These are phyloP conservation scores for Ruellia speciosa DNA, from an alignment of 305 asterid genomes.

Conservation along the genomic window DNA sequence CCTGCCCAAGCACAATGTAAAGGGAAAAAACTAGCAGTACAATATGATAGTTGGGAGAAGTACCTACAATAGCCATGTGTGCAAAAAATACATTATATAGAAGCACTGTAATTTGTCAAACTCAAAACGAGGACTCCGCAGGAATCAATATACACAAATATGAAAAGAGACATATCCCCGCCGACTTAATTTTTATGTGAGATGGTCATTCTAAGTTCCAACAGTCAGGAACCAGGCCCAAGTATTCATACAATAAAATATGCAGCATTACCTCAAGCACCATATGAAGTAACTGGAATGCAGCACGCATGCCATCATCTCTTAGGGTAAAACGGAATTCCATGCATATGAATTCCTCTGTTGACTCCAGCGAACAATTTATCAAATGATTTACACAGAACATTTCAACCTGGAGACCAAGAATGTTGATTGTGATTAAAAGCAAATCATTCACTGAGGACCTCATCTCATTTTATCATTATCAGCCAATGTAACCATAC, in stretches of 20 bases:
- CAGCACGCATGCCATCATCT: constrained; percentile 96
- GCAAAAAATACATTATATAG: too few species aligned
- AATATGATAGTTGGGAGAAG: too few species aligned
- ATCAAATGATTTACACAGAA: constrained; percentile 96
- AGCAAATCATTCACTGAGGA: background rate
- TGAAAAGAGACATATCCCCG: too few species aligned
- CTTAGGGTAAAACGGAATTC: constrained; percentile 93
- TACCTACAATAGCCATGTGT: too few species aligned
- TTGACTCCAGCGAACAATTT: constrained; percentile 96
- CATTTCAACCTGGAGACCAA: constrained; percentile 73
- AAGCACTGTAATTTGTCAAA: too few species aligned
- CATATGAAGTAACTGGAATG: constrained; percentile 99
- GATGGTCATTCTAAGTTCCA: too few species aligned
- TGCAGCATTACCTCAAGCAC: constrained; percentile 76
- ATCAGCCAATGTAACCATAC: background rate
- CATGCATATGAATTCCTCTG: constrained; percentile 98
- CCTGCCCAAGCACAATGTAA: too few species aligned
- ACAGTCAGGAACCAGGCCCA: too few species aligned
- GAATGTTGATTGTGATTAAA: background rate
- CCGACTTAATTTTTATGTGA: too few species aligned
- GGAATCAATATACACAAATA: too few species aligned
- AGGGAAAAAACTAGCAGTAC: too few species aligned
- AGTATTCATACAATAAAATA: constrained; percentile 5
- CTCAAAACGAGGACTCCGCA: too few species aligned
- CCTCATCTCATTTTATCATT: constrained; percentile 7